These are phyloP conservation scores for Phytomonas francai DNA, from an alignment of 208 protist species.

Conservation along the genomic window DNA sequence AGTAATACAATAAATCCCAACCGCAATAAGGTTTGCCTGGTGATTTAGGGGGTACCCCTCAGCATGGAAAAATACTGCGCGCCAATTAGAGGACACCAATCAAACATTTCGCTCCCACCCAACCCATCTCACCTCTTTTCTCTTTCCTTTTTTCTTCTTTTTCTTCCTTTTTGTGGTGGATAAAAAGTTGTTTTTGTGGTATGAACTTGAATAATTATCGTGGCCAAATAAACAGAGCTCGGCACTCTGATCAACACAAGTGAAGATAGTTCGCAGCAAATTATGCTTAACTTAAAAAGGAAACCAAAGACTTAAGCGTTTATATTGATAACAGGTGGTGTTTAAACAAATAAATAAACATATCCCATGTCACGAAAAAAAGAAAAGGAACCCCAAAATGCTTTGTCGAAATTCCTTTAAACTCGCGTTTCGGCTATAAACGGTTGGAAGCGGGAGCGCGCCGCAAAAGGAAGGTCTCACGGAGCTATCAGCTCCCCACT, in stretches of 20 bases:
- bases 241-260: neutral
- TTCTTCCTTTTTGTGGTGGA: neutral
- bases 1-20: neutral
- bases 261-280: neutral
- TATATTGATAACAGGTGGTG: neutral
- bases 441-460: neutral
- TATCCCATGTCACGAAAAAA: neutral
- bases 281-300: neutral
- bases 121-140: neutral
- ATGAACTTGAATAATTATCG: neutral
- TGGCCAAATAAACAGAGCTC: neutral
- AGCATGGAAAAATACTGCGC: neutral
- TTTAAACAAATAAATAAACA: neutral
- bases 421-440: neutral
- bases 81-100: neutral
- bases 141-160: neutral
- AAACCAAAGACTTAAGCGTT: neutral
- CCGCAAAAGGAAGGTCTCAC: neutral
- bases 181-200: neutral
- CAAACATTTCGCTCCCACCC: neutral
- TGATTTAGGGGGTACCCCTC: neutral
- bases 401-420: constrained; percentile 2
- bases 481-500: neutral
- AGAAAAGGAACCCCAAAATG: constrained; percentile 9
- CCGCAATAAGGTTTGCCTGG: neutral